A percentile compares a stretch with the other conserved stretches of the same genome.
Evolutionary conservation across 345 rosid genomes (phyloP).

Genomic region (Melaleuca quinquenervia): DNA sequence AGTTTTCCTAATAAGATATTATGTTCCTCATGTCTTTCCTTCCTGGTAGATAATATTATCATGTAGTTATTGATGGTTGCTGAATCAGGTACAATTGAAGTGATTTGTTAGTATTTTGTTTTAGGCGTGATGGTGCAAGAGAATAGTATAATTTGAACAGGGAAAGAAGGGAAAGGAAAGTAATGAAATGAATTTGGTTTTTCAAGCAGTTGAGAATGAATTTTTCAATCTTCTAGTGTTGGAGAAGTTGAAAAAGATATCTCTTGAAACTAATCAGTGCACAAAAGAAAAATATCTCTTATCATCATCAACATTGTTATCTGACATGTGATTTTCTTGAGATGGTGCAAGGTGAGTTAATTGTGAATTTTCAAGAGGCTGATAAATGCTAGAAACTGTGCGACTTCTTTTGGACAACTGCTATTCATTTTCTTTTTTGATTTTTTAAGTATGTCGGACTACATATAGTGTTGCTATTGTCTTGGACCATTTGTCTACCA

Average conservation of each 20-base stretch:
- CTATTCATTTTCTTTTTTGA: neutral
- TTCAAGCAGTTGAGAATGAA: neutral
- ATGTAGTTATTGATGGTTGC: neutral
- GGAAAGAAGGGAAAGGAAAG: neutral
- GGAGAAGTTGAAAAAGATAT: neutral
- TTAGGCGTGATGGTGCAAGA: neutral
- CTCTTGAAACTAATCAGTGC: neutral
- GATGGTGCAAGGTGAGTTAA: neutral
- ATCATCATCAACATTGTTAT: neutral
- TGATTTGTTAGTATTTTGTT: neutral
- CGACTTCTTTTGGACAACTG: neutral
- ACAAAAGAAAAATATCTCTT: neutral
- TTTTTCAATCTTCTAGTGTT: neutral
- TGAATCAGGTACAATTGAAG: neutral
- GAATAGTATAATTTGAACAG: neutral
- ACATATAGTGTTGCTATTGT: neutral
- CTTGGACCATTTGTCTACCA: neutral
- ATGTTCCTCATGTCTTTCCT: neutral
- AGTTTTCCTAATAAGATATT: neutral
- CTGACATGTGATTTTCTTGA: neutral
- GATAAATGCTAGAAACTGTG: neutral
- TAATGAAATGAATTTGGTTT: neutral
- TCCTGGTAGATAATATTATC: neutral
- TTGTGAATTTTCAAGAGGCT: neutral
- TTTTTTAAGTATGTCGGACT: neutral